A percentile compares a stretch with the other conserved stretches of the same genome.
Conservation (phyloP, 2,329 filamentous ascomycete species). For the Alternaria ventricosa region DNA sequence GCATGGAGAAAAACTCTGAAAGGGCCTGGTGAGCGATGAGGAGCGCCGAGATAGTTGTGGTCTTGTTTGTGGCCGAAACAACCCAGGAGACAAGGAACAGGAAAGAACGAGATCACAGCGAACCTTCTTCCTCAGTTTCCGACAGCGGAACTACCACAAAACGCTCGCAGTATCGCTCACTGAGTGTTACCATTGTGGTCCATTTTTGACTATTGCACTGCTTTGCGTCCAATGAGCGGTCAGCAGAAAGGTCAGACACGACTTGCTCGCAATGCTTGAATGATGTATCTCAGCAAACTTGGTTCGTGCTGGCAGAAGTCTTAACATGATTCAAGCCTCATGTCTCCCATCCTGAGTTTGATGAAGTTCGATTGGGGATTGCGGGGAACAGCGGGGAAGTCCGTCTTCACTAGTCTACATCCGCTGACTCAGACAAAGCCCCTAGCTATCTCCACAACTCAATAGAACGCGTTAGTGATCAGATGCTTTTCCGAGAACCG, state of each 20-base stretch:
- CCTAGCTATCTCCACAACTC: background rate
- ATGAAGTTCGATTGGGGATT: background rate
- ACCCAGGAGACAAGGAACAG: background rate
- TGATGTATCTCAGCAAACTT: rapidly evolving
- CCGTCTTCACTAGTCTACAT: background rate
- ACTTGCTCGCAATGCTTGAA: background rate
- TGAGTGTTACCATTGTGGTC: background rate
- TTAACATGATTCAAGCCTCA: background rate
- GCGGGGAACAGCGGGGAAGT: background rate
- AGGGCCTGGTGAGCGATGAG: background rate
- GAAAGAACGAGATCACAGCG: background rate
- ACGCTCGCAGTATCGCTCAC: too few species aligned
- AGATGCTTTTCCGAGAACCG: background rate
- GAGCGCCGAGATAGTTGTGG: background rate
- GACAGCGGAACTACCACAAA: background rate
- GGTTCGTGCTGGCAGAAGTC: background rate
- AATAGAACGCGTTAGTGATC: background rate
- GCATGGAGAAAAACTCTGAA: background rate
- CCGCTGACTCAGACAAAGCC: background rate
- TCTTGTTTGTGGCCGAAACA: too few species aligned
- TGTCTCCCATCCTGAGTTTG: background rate
- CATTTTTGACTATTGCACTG: background rate
- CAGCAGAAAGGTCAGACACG: background rate
- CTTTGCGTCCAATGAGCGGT: background rate
- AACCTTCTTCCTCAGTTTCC: background rate